Conservation (phyloP, 257 asterid genomes). For the Solanum virginianum region DNA sequence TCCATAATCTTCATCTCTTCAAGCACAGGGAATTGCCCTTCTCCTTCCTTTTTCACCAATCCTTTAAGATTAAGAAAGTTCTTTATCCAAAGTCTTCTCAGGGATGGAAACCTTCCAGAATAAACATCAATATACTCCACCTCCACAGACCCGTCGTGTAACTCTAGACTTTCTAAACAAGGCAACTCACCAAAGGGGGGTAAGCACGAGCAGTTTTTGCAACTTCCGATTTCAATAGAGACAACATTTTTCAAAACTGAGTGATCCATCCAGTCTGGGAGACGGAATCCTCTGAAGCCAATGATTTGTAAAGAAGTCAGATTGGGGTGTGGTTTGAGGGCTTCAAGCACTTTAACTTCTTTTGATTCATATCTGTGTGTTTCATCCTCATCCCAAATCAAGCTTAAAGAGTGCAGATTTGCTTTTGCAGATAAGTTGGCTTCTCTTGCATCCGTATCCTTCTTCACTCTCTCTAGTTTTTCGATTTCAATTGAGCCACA, state of each 20-base stretch:
- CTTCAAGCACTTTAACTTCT: background rate
- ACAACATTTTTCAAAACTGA: background rate
- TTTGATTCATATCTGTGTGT: background rate
- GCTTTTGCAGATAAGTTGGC: background rate
- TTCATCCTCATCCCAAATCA: background rate
- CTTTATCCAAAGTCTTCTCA: background rate
- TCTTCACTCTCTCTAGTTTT: background rate
- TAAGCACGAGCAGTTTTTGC: background rate
- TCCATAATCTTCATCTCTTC: accelerated
- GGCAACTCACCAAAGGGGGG: background rate
- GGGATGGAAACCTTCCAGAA: background rate
- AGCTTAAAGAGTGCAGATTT: background rate
- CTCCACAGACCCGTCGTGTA: background rate
- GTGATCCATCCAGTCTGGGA: background rate
- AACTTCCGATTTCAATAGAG: background rate
- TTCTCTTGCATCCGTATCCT: background rate
- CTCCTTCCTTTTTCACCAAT: background rate
- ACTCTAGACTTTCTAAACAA: background rate
- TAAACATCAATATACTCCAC: background rate
- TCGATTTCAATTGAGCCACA: background rate
- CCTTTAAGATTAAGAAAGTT: background rate
- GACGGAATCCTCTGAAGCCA: background rate
- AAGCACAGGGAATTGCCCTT: background rate
- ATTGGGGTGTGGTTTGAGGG: background rate
- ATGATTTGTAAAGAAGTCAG: background rate